Evolutionary conservation across 495 filamentous ascomycete genomes (phyloP).

Genomic region (Penicillium paradoxum): DNA sequence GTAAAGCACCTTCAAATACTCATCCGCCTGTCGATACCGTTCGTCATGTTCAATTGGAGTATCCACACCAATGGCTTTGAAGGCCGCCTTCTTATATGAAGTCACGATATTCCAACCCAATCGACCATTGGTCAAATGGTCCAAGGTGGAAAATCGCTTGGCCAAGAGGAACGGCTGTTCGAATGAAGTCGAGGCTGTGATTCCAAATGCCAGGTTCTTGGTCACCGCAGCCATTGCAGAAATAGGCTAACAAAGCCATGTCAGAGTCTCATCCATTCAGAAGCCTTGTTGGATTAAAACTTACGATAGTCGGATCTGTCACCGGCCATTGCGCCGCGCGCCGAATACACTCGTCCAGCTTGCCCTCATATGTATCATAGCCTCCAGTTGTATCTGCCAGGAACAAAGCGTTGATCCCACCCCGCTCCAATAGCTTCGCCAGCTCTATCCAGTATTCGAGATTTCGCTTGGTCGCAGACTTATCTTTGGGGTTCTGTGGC

Average conservation of each 20-base stretch:
- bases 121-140: constrained; percentile 56
- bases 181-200: constrained; percentile 52
- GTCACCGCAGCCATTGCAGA: constrained; percentile 48
- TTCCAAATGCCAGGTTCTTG: constrained; percentile 43
- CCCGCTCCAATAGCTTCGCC: constrained; percentile 54
- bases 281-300: constrained; percentile 7
- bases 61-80: constrained; percentile 54
- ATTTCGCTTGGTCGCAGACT: constrained; percentile 50
- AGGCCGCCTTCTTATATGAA: constrained; percentile 54
- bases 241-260: constrained; percentile 26
- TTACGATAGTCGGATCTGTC: constrained; percentile 51
- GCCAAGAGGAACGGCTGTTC: constrained; percentile 55
- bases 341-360: constrained; percentile 46
- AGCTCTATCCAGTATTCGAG: constrained; percentile 57
- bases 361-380: constrained; percentile 54
- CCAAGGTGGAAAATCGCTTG: constrained; percentile 57
- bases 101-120: constrained; percentile 66
- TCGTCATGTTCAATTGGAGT: constrained; percentile 56
- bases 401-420: constrained; percentile 56
- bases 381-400: constrained; percentile 58
- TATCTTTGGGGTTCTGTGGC: constrained; percentile 53
- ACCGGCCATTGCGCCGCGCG: constrained; percentile 56
- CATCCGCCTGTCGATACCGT: constrained; percentile 56
- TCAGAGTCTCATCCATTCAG: constrained; percentile 7
- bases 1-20: constrained; percentile 55